phyloP scores from a whole-genome alignment of 345 rosid genomes.

The Populus deltoides region DNA sequence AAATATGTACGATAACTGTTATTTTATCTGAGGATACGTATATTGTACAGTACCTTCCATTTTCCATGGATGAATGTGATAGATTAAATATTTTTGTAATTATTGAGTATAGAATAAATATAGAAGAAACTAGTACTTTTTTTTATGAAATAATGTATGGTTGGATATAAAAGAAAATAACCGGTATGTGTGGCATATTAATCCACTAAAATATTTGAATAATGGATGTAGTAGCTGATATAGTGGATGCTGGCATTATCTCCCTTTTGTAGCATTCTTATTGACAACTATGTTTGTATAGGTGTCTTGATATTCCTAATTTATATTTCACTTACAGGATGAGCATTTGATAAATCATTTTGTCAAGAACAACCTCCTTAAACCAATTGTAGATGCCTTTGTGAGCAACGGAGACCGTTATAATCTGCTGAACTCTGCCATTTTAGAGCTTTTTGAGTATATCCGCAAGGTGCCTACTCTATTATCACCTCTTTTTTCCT shows the following conservation, averaged over 20 bases:
- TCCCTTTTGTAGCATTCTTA: background rate
- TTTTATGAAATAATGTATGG: no score
- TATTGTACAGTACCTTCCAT: no score
- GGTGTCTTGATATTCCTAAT: constrained; percentile 5
- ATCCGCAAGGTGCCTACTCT: constrained; percentile 69
- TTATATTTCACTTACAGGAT: constrained; percentile 53
- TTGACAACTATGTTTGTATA: background rate
- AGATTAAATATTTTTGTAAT: no score
- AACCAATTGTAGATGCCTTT: constrained; percentile 82
- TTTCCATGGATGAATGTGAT: no score
- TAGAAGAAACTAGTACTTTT: no score
- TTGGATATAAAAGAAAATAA: no score
- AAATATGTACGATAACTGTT: no score
- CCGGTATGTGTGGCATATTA: no score
- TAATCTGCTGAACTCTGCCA: constrained; percentile 86
- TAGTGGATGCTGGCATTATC: background rate
- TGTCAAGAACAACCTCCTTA: constrained; percentile 80
- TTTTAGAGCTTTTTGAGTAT: constrained; percentile 87
- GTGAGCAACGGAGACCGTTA: constrained; percentile 84
- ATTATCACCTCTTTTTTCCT: background rate
- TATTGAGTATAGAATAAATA: no score
- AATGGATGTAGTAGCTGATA: no score
- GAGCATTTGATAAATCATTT: constrained; percentile 75
- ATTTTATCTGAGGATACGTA: no score
- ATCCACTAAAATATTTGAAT: no score